A percentile compares a stretch with the other conserved stretches of the same genome.
phyloP scores from a whole-genome alignment of 768 basidiomycete genomes.

The Saitozyma sp. region DNA sequence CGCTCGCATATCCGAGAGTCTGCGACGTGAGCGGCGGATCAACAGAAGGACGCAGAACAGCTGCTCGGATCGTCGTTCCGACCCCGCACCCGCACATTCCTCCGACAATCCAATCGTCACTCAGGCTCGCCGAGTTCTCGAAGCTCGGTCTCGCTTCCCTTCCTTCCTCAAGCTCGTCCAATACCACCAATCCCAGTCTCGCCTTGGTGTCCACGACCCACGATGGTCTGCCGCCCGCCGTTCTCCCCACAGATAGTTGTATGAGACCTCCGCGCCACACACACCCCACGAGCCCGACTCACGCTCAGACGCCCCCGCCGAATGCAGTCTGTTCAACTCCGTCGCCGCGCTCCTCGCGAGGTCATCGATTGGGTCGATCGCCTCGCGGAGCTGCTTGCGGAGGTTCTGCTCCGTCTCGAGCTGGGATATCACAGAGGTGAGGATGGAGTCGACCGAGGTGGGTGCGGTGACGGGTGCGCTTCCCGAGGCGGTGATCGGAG shows the following conservation, averaged over 20 bases:
- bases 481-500: too few relatives aligned
- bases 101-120: neutral
- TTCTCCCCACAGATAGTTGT: neutral
- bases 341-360: constrained; percentile 29
- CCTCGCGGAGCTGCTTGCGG: constrained; percentile 36
- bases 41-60: neutral
- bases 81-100: neutral
- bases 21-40: constrained; percentile 1
- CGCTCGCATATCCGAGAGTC: constrained; percentile 30
- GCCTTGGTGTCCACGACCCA: too few relatives aligned
- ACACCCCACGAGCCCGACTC: constrained; percentile 7
- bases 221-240: neutral
- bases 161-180: too few relatives aligned
- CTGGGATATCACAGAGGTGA: constrained; percentile 26
- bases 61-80: neutral
- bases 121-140: constrained; percentile 3
- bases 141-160: neutral
- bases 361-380: constrained; percentile 44
- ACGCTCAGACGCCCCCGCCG: constrained; percentile 30
- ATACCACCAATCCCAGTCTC: too few relatives aligned
- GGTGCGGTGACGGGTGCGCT: neutral
- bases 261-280: neutral
- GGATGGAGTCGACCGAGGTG: constrained; percentile 19
- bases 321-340: constrained; percentile 39
- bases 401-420: constrained; percentile 42